Conservation (phyloP, 2,329 filamentous ascomycete species). For the Lecanosticta acicola region DNA sequence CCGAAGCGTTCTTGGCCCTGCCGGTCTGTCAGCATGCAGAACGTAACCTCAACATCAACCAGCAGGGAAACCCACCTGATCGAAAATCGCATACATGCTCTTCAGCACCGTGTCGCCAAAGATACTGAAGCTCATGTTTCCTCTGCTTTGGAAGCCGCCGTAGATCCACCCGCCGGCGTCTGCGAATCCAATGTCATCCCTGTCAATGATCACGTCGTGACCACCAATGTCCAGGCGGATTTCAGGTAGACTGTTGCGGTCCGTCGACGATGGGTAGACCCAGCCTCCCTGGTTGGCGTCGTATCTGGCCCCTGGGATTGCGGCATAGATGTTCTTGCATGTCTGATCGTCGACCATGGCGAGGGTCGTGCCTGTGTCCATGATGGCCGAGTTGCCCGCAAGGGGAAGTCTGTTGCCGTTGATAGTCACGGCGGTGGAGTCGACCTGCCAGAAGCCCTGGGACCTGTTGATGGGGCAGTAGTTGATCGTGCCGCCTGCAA, state of each 20-base stretch:
- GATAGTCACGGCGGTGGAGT: conserved; percentile 52
- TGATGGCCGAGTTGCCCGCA: conserved; percentile 59
- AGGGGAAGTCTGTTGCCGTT: conserved; percentile 50
- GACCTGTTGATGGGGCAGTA: conserved; percentile 60
- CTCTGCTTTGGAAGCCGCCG: conserved; percentile 61
- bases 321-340: conserved; percentile 57
- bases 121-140: conserved; percentile 56
- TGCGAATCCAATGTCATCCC: conserved; percentile 58
- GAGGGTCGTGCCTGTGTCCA: conserved; percentile 66
- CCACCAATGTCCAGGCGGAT: conserved; percentile 60
- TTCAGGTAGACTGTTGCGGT: conserved; percentile 51
- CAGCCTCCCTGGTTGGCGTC: conserved; percentile 44
- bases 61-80: conserved; percentile 39
- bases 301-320: conserved; percentile 55
- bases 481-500: conserved; percentile 40
- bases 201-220: conserved; percentile 55
- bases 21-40: background rate
- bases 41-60: background rate
- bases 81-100: conserved; percentile 61
- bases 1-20: conserved; percentile 53
- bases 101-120: conserved; percentile 60
- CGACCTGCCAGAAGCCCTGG: conserved; percentile 64
- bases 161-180: conserved; percentile 53
- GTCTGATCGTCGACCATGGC: conserved; percentile 58
- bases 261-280: conserved; percentile 53